These are phyloP conservation scores for Urochloa ruziziensis DNA, from an alignment of 176 grass and related monocot genomes.

Conservation along the genomic window DNA sequence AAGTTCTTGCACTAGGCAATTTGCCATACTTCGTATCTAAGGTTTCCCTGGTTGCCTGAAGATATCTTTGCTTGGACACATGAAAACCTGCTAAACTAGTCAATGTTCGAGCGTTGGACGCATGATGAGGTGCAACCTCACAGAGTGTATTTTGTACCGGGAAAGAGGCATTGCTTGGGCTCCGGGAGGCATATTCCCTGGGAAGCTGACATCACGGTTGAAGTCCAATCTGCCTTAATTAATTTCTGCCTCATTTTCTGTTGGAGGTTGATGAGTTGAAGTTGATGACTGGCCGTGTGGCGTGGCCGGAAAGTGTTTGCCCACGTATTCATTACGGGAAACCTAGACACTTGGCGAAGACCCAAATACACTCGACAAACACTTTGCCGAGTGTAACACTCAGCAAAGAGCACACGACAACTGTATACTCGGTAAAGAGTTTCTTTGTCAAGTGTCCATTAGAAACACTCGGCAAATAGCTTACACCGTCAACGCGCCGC, in stretches of 20 bases:
- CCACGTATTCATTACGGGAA: too few species aligned
- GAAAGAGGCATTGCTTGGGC: background rate
- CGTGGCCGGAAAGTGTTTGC: background rate
- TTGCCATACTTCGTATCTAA: background rate
- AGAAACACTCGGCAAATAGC: too few species aligned
- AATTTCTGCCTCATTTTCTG: background rate
- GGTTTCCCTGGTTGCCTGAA: background rate
- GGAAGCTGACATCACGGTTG: background rate
- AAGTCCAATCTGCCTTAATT: background rate
- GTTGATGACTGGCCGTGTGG: background rate
- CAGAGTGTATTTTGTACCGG: background rate
- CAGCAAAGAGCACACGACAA: too few species aligned
- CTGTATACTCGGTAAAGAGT: too few species aligned
- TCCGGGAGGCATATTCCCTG: slow-evolving; percentile 19
- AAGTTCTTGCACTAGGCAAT: too few species aligned
- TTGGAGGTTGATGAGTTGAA: background rate
- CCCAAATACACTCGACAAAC: too few species aligned
- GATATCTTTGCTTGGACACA: background rate
- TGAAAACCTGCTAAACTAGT: background rate
- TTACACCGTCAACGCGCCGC: too few species aligned
- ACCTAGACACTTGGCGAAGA: too few species aligned
- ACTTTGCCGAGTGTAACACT: too few species aligned
- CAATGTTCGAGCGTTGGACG: background rate
- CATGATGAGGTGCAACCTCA: background rate
- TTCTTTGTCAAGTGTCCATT: too few species aligned